phyloP scores from a whole-genome alignment of 441 rosid genomes.

The Gossypium davidsonii region DNA sequence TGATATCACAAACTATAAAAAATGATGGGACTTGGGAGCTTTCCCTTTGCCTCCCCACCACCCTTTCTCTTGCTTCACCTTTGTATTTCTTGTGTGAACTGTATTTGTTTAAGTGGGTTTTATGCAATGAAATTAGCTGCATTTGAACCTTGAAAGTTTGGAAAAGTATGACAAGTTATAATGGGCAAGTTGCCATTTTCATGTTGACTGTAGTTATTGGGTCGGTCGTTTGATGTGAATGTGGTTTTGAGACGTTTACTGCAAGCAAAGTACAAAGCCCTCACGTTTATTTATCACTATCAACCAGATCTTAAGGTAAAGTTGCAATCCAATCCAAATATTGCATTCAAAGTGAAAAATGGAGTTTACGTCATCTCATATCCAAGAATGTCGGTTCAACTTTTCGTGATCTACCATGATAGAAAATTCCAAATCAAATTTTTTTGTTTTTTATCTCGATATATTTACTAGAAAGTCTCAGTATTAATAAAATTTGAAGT shows the following conservation, averaged over 20 bases:
- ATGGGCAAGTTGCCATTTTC: neutral
- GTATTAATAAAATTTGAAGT: too few species aligned
- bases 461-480: too few species aligned
- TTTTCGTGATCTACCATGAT: neutral
- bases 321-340: neutral
- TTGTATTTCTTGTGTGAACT: neutral
- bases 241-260: neutral
- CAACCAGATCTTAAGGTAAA: neutral
- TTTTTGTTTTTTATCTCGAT: too few species aligned
- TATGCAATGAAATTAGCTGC: neutral
- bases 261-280: neutral
- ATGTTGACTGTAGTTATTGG: neutral
- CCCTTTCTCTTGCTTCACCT: neutral
- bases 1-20: neutral
- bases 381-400: neutral
- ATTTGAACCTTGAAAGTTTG: neutral
- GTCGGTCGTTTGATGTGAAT: neutral
- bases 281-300: neutral
- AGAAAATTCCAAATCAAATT: too few species aligned
- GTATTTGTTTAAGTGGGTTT: neutral
- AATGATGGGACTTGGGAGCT: neutral
- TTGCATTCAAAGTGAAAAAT: neutral
- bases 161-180: neutral
- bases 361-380: neutral
- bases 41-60: neutral